Base-by-base conservation (phyloP, 1,139 yeast genomes). In the Kodamaea alishanica region DNA sequence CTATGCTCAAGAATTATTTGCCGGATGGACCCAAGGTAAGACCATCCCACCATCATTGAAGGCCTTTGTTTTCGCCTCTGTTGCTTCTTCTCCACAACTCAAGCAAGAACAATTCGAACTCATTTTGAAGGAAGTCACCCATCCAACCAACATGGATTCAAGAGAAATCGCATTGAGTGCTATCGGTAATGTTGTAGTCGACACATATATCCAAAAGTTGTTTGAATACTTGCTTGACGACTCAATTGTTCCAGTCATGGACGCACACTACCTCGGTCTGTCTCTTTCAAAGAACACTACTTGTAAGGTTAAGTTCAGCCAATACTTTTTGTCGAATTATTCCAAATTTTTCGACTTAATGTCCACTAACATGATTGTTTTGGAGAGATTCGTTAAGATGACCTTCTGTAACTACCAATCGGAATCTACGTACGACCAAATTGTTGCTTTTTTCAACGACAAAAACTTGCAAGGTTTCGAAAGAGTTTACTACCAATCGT, bases 101-200 rank as follows among this genome's bases (percentile, higher is more conserved):
- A 56, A 69, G 8, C 65, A 63, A 22, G 68, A 57, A 6, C 74
- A 74, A 28, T 79, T 75, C 48, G 70, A 74, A 2, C 51, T 61
- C 2, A 69, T 84, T 23, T 56, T 74, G 42, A 54, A 64, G 11
- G 80, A 82, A 52, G 75, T 79, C 29, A 57, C 63, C 6, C 52
- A 63, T n/a, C 86, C 92, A 6, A 59, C 74, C 2, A 66, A 86
- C 2, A 72, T 83, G 42, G 90, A 83, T 56, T 75, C 85, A 5
- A 67, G 82, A 43, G 95, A 84, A 58, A 67, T 77, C 37, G 84
- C 86, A 0, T 64, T 84, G 28, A 56, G 59, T 12, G 78, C 90
- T 0, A 61, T 84, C 38, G 92, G 92, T 4, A 60, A 70, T 6
- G 72, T 77, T n/a, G 58, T 62, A n/a, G 63, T 68, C 35, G 51